These are phyloP conservation scores for Sclerotinia subarctica DNA, from an alignment of 2,329 filamentous ascomycete species.

Conservation along the genomic window DNA sequence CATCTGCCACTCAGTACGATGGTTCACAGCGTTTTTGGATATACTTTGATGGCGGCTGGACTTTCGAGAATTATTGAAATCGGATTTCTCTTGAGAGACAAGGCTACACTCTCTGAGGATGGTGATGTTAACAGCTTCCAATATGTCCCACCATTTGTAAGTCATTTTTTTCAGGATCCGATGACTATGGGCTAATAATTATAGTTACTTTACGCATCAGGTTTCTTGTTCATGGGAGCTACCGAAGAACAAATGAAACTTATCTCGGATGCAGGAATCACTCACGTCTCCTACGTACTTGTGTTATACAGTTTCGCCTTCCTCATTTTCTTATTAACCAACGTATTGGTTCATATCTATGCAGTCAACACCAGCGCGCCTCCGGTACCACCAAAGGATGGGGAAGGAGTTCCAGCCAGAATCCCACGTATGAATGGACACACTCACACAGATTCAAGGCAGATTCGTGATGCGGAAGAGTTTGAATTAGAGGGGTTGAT, in stretches of 20 bases:
- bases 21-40: conserved; percentile 87
- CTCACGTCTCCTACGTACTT: conserved; percentile 87
- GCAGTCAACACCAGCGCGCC: conserved; percentile 52
- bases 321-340: conserved; percentile 84
- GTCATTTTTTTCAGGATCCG: conserved; percentile 40
- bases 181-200: conserved; percentile 32
- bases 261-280: conserved; percentile 69
- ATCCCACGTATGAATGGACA: conserved; percentile 38
- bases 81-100: conserved; percentile 78
- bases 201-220: conserved; percentile 83
- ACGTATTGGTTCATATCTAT: conserved; percentile 82
- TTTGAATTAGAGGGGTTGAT: conserved; percentile 91
- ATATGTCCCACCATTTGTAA: conserved; percentile 66
- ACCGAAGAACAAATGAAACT: conserved; percentile 94
- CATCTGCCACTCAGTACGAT: conserved; percentile 78
- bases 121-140: conserved; percentile 72
- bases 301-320: conserved; percentile 90
- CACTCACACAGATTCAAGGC: conserved; percentile 48
- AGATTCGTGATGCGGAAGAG: conserved; percentile 78
- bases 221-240: conserved; percentile 96
- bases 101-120: conserved; percentile 60
- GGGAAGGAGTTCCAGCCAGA: conserved; percentile 27
- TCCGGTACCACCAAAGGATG: conserved; percentile 38
- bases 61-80: conserved; percentile 85
- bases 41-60: conserved; percentile 90